These are phyloP conservation scores for Cucumis hystrix DNA, from an alignment of 306 rosid genomes.

Conservation along the genomic window DNA sequence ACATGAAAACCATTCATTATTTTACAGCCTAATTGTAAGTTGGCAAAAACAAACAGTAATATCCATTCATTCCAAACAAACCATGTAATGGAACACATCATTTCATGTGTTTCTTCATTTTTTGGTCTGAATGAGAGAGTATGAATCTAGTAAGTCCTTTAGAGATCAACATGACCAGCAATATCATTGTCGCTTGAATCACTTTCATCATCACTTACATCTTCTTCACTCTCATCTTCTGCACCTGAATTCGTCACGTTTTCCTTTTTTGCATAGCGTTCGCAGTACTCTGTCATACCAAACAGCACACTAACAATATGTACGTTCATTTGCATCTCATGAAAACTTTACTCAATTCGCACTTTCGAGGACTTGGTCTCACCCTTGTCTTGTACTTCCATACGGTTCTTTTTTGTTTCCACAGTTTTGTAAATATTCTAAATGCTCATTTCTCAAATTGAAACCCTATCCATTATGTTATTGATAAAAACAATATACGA, in stretches of 20 bases:
- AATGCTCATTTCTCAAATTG: neutral
- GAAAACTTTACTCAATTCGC: neutral
- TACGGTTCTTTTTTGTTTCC: neutral
- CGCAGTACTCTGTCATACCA: constrained; percentile 69
- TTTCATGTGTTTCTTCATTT: neutral
- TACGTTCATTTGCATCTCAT: neutral
- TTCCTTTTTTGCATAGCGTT: constrained; percentile 80
- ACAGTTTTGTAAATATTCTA: neutral
- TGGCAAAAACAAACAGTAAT: neutral
- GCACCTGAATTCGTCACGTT: constrained; percentile 35
- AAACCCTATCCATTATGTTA: neutral
- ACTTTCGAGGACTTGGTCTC: neutral
- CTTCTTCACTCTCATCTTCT: constrained; percentile 62
- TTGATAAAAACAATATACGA: too few species aligned
- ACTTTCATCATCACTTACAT: constrained; percentile 64
- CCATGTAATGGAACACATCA: neutral
- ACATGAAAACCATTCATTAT: neutral
- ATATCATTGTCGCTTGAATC: constrained; percentile 74
- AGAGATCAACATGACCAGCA: constrained; percentile 80
- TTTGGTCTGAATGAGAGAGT: neutral
- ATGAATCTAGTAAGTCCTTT: neutral
- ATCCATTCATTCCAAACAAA: neutral
- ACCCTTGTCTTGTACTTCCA: neutral
- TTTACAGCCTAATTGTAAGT: neutral
- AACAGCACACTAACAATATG: constrained; percentile 5